phyloP scores from a whole-genome alignment of 495 filamentous ascomycete genomes.

The Darksidea phi region DNA sequence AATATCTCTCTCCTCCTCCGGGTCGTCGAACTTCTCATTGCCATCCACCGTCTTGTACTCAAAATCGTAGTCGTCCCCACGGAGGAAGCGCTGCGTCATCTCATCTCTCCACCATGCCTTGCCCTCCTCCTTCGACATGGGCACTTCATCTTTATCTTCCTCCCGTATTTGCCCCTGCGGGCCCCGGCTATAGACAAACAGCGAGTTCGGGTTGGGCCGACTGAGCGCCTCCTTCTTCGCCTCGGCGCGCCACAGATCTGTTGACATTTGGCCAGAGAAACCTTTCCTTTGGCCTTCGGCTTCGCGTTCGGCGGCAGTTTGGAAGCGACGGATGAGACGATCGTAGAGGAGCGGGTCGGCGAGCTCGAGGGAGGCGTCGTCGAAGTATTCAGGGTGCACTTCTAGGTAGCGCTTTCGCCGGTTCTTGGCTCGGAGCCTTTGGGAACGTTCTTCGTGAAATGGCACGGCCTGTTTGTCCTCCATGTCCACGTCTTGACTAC shows the following conservation, averaged over 20 bases:
- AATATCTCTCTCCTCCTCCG: slow-evolving; percentile 53
- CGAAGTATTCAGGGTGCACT: slow-evolving; percentile 63
- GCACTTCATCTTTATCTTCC: slow-evolving; percentile 58
- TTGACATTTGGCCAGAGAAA: slow-evolving; percentile 69
- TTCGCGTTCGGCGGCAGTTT: slow-evolving; percentile 69
- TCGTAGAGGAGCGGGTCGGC: slow-evolving; percentile 79
- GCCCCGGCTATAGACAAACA: slow-evolving; percentile 47
- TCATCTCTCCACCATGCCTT: slow-evolving; percentile 63
- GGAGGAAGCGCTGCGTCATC: slow-evolving; percentile 67
- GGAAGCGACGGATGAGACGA: slow-evolving; percentile 73
- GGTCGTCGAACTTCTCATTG: slow-evolving; percentile 68
- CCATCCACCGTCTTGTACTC: slow-evolving; percentile 68
- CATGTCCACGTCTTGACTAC: background rate
- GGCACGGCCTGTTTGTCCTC: background rate
- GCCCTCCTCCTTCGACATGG: slow-evolving; percentile 63
- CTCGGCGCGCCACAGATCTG: slow-evolving; percentile 69
- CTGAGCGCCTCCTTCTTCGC: slow-evolving; percentile 65
- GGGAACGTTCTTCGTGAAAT: slow-evolving; percentile 4
- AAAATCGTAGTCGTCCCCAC: slow-evolving; percentile 72
- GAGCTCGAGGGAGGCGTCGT: slow-evolving; percentile 40
- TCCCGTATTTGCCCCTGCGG: slow-evolving; percentile 56
- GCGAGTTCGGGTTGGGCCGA: slow-evolving; percentile 54
- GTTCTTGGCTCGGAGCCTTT: slow-evolving; percentile 53
- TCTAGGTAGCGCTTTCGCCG: slow-evolving; percentile 65
- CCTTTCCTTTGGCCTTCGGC: slow-evolving; percentile 68